Conservation (phyloP, 164 flowering plant genomes). For the Cinnamomum chago region DNA sequence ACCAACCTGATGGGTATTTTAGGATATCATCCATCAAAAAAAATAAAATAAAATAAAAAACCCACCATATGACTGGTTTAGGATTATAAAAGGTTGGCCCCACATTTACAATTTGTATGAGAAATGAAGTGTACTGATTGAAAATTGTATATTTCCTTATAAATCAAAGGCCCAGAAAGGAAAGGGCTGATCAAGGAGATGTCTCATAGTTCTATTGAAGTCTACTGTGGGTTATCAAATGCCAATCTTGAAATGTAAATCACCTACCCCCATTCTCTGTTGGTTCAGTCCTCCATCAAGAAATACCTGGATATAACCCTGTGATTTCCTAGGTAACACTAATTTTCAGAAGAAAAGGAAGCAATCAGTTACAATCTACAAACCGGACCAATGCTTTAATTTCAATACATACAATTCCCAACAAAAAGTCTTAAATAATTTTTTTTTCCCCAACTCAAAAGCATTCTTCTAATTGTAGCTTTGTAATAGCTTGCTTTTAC, state of each 20-base stretch:
- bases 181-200: not conserved
- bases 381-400: not conserved
- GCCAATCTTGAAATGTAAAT: not conserved
- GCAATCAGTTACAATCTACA: not conserved
- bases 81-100: not conserved
- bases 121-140: not conserved
- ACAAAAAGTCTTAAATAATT: too few relatives aligned
- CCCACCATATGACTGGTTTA: not conserved
- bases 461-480: not conserved
- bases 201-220: not conserved
- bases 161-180: not conserved
- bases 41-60: too few relatives aligned
- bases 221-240: not conserved
- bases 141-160: not conserved
- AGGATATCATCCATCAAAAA: not conserved
- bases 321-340: slow-evolving; percentile 58
- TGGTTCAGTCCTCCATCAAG: slow-evolving; percentile 99
- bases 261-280: slow-evolving; percentile 96
- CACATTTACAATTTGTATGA: not conserved
- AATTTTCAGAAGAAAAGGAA: slow-evolving; percentile 5
- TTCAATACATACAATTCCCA: not conserved
- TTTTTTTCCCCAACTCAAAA: too few relatives aligned
- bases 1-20: too few relatives aligned
- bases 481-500: not conserved
- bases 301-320: slow-evolving; percentile 86